Base-by-base conservation (phyloP, 805 yeast species). In the Kodamaea restingae region DNA sequence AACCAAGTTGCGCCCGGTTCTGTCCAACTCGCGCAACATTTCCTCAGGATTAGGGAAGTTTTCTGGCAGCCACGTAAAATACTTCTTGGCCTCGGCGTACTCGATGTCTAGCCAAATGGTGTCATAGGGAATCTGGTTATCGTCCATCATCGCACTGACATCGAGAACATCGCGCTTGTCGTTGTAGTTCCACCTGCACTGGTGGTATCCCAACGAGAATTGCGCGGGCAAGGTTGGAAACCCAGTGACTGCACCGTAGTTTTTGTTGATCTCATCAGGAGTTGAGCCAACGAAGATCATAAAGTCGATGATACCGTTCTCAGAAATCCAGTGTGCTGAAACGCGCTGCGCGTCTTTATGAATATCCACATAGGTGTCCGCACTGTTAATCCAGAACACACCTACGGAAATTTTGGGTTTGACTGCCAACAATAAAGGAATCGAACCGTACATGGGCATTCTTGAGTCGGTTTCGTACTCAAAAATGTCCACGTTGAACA, bases 161-260 rank as follows among this genome's bases (percentile, higher is more conserved):
- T 71, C 78, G n/a, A 88, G 60, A 1, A 93, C 91, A 60, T 93
- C 98, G 8, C 71, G 71, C 54, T 86, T 90, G 50, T 84, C 90
- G 55, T 87, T 86, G 63, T 93, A 93, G 59, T 93, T 93, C 98
- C 98, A 93, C 54, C 98, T 75, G 56, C 96, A 91, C 61, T 93
- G 98, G 56, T 93, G 98, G 56, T 93, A 87, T 0, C 95, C 98
- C 10, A 88, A 59, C 0, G 96, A 70, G 51, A 88, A 84, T 31
- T 81, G 46, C 46, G 79, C 84, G 1, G 98, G 98, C 8, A 93
- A 61, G 6, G 70, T 59, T 0, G 88, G 71, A 42, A 64, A 74
- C 0, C 98, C 98, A 0, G 95, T 81, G 12, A 93, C 58, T 2
- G 57, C 48, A 1, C 88, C 82, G 57, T 84, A 91, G 24, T 78